Percentiles rank a stretch among this genome's conserved stretches.
These are phyloP conservation scores for Ophiocordyceps unilateralis DNA, from an alignment of 2,329 filamentous ascomycete genomes.

Conservation along the genomic window DNA sequence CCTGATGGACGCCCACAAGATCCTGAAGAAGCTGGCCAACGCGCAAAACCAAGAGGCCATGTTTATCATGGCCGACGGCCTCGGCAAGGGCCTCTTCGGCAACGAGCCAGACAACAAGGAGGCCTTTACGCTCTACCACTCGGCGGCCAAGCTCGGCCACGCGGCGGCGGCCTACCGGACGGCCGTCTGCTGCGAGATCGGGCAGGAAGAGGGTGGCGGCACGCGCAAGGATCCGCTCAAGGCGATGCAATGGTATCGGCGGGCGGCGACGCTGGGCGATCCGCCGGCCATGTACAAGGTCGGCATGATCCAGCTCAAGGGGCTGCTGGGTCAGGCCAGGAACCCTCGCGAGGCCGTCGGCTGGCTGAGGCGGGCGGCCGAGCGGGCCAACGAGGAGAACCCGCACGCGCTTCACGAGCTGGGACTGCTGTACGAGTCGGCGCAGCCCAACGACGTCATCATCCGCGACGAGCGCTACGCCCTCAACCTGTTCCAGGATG, in stretches of 20 bases:
- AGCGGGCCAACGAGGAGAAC: conserved; percentile 74
- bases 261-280: conserved; percentile 77
- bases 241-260: conserved; percentile 96
- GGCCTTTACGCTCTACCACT: conserved; percentile 85
- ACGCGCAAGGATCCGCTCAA: conserved; percentile 83
- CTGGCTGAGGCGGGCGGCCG: conserved; percentile 87
- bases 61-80: conserved; percentile 83
- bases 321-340: conserved; percentile 68
- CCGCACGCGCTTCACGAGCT: conserved; percentile 91
- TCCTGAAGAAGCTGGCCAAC: conserved; percentile 71
- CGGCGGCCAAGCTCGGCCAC: conserved; percentile 79
- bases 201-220: conserved; percentile 82
- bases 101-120: conserved; percentile 74
- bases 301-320: conserved; percentile 89
- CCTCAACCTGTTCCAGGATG: conserved; percentile 64
- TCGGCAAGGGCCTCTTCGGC: conserved; percentile 67
- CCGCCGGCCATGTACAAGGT: conserved; percentile 96
- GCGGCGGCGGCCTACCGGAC: conserved; percentile 80
- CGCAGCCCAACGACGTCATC: conserved; percentile 51
- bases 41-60: conserved; percentile 68
- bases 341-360: conserved; percentile 75
- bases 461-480: conserved; percentile 71
- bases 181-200: conserved; percentile 93
- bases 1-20: conserved; percentile 71
- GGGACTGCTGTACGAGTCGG: conserved; percentile 46